Conservation (phyloP, 192 early-diverging fungal species). For the Spinellus fusiger region DNA sequence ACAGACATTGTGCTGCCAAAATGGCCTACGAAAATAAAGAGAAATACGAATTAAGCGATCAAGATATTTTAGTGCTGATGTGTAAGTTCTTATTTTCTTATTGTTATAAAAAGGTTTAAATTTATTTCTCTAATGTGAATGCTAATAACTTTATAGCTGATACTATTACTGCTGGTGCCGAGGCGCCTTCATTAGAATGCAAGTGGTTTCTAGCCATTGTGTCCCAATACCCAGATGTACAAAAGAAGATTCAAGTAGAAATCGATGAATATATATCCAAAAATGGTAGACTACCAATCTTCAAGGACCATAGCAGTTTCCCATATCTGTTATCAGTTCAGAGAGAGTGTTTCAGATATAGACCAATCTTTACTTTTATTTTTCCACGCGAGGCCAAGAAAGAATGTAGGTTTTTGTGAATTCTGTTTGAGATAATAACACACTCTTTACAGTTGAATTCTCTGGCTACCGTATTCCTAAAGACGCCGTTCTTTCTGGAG, state of each 20-base stretch:
- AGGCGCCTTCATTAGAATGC: constrained; percentile 1
- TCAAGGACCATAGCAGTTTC: background rate
- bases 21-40: too few species aligned
- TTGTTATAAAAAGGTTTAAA: too few species aligned
- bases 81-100: too few species aligned
- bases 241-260: constrained; percentile 9
- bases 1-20: too few species aligned
- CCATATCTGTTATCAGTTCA: constrained; percentile 18
- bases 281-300: background rate
- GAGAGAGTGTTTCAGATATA: constrained; percentile 11
- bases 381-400: constrained; percentile 3
- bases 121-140: too few species aligned
- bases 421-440: background rate
- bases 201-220: constrained; percentile 7
- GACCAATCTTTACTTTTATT: constrained; percentile 1
- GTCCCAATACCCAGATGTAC: constrained; percentile 13
- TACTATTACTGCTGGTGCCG: background rate
- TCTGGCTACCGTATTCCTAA: constrained; percentile 12
- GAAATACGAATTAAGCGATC: too few species aligned
- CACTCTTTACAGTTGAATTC: background rate
- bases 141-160: too few species aligned
- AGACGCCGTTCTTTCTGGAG: constrained; percentile 35
- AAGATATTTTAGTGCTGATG: too few species aligned
- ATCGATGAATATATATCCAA: background rate
- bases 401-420: constrained; percentile 12